Evolutionary conservation across 345 rosid species (phyloP), one percentile per base, ranked within the genome.

Genomic region (Pseudoturritis turrita): DNA sequence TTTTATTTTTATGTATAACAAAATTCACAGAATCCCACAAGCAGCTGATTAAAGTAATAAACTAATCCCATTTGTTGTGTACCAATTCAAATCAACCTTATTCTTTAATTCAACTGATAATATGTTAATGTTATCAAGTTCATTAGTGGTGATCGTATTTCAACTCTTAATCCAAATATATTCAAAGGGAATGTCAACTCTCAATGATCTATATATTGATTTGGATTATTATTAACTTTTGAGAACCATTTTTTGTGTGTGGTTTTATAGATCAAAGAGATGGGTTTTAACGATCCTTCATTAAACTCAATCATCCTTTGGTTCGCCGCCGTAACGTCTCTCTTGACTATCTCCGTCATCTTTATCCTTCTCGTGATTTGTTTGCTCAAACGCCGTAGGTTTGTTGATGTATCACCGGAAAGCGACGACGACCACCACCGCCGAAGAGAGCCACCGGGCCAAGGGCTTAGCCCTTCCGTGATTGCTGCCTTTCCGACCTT

Each of bases 141-240:
- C 43, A 67, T 59, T 60, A 41, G 47, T 58, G 68, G 62, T 58
- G 62, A 50, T 40, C 28, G 37, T 60, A 51, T 59, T 64, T 67
- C 73, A 59, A 67, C 62, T 67, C 68, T 68, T 60, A 39, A 74
- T 59, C 66, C 62, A 74, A 74, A 66, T 66, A 74, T 33, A 74
- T 60, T 74, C 73, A 67, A 51, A 59, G 18, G 13, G 55, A 67
- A 74, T 67, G 78, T 74, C 78, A 74, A 74, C 78, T 59, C 68
- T 67, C 40, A 33, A 3, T 67, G 26, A 65, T 56, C 44, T 65
- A 46, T 67, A 58, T 40, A 37, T 21, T 43, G 47, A 15, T 72
- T 54, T 44, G 35, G 15, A 29, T 41, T 35, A 39, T 41, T 74
- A 21, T 7, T 28, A 29, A 49, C 7, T 40, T 12, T 50, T 22